Conservation (phyloP, 2,329 filamentous ascomycete genomes). For the Trichoderma sp. region DNA sequence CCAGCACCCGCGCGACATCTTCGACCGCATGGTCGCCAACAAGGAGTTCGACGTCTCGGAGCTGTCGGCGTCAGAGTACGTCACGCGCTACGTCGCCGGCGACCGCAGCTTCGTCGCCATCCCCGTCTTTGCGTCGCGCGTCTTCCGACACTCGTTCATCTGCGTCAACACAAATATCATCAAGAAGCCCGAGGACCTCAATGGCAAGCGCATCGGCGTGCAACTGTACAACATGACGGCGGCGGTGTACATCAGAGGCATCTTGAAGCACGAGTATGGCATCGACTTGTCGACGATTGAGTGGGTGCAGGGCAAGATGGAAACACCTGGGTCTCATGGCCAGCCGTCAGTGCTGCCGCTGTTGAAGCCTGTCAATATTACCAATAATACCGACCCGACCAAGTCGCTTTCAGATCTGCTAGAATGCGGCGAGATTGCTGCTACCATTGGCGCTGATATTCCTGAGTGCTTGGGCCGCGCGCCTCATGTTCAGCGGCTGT, state of each 20-base stretch:
- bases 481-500: constrained; percentile 4
- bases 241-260: constrained; percentile 5
- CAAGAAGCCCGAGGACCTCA: constrained; percentile 11
- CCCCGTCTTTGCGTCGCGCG: constrained; percentile 13
- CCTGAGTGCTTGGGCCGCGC: background rate
- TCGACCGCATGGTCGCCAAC: constrained; percentile 14
- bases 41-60: constrained; percentile 3
- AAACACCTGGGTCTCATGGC: constrained; percentile 3
- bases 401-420: background rate
- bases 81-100: constrained; percentile 1
- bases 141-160: constrained; percentile 13
- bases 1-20: constrained; percentile 15
- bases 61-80: constrained; percentile 6
- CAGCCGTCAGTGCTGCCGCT: background rate
- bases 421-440: background rate
- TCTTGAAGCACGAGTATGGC: constrained; percentile 1
- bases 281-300: constrained; percentile 6
- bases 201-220: constrained; percentile 14
- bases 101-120: constrained; percentile 16
- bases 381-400: background rate
- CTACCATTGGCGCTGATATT: constrained; percentile 8
- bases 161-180: constrained; percentile 11
- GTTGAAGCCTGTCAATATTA: constrained; percentile 12
- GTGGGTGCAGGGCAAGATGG: constrained; percentile 15
- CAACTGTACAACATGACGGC: constrained; percentile 15